Base-by-base conservation (phyloP, 192 early-diverging fungal species). In the Allomyces javanicus region DNA sequence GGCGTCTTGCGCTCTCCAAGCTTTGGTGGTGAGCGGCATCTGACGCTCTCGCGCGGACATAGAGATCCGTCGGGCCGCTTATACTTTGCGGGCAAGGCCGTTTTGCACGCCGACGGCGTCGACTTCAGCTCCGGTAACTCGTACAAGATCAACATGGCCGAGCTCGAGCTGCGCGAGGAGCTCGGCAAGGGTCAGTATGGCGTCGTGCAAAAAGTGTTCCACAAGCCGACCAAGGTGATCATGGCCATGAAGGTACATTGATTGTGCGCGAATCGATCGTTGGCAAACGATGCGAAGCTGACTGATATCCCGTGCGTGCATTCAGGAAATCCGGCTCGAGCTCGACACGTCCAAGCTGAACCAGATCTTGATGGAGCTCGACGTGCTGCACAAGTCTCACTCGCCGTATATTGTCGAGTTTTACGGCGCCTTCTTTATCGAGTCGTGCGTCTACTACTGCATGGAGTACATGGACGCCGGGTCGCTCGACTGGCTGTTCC, bases 401-500 rank as follows among this genome's bases (percentile, higher is more conserved):
- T 90, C 86, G 68, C 83, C 88, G 4, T 90, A 86, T 64, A 96
- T 97, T 77, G 89, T 97, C n/a, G 92, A 94, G 27, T 97, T 97
- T 69, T 97, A 96, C 76, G 94, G 94, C 9, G 92, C 93, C 0
- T 97, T 96, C 74, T 92, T 94, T 64, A 85, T 91, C 67, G 94
- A 96, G 70, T 86, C 86, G 22, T 91, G 90, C 73, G 94, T 96
- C 10, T 96, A 94, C 73, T 92, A 92, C 70, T 92, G 89, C 70
- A 97, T 97, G 91, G 94, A 97, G 75, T 97, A 83, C 70, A 97
- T 97, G 94, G 94, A 97, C 68, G 89, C 83, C 62, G 94, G 93
- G 61, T 93, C 91, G 23, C 70, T 96, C 45, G 91, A 94, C 68
- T 81, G 82, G 21, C 72, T 96, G 33, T 58, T 21, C 50, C 17